Percentiles rank a stretch among this genome's conserved stretches.
Conservation (phyloP, 768 basidiomycete species). For the Cubamyces lactineus region DNA sequence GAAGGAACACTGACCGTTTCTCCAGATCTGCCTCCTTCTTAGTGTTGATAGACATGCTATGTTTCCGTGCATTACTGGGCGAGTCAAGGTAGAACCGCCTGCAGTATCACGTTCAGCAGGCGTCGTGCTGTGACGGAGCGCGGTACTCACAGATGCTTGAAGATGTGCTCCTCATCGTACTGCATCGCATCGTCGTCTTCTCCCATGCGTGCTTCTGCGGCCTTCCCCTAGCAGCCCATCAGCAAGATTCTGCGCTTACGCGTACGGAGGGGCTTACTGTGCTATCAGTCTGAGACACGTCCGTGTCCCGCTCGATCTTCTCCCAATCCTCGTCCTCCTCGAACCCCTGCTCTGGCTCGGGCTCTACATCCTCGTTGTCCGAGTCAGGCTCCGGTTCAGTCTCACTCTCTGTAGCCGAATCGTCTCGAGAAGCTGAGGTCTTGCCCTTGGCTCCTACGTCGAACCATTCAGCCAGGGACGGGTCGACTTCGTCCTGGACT, state of each 20-base stretch:
- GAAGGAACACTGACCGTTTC: slow-evolving; percentile 46
- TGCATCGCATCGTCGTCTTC: slow-evolving; percentile 68
- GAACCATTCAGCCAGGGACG: slow-evolving; percentile 63
- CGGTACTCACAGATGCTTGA: slow-evolving; percentile 73
- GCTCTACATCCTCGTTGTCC: slow-evolving; percentile 58
- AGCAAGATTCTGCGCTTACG: background rate
- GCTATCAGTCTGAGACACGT: background rate
- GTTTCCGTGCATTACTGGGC: slow-evolving; percentile 65
- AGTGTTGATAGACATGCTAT: slow-evolving; percentile 62
- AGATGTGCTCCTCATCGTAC: slow-evolving; percentile 80
- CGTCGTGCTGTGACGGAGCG: background rate
- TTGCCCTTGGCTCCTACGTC: slow-evolving; percentile 42
- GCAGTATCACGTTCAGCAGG: slow-evolving; percentile 7
- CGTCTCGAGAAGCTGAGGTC: slow-evolving; percentile 25
- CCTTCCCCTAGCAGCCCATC: background rate
- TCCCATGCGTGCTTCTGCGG: slow-evolving; percentile 63
- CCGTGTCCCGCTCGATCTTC: slow-evolving; percentile 23
- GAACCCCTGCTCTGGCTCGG: slow-evolving; percentile 30
- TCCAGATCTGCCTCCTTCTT: slow-evolving; percentile 56
- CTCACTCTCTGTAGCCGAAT: slow-evolving; percentile 52
- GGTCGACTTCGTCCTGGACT: slow-evolving; percentile 40
- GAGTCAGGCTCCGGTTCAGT: slow-evolving; percentile 74
- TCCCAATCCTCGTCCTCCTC: slow-evolving; percentile 47
- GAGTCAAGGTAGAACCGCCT: slow-evolving; percentile 93
- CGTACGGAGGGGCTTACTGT: background rate